Evolutionary conservation across 805 yeast species (phyloP).

Genomic region (Candida glaebosa): DNA sequence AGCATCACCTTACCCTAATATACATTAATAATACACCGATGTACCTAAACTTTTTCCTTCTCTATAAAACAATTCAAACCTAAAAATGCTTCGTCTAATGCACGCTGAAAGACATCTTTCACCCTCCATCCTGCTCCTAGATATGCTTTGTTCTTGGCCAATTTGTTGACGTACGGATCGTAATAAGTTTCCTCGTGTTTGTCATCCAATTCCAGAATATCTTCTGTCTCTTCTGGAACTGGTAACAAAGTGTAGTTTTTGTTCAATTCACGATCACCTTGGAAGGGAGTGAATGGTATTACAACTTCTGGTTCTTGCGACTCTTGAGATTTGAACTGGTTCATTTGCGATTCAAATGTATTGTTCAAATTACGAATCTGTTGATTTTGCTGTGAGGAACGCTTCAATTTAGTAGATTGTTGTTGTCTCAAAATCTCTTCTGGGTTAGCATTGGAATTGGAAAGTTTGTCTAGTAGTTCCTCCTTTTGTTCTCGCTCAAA

Average conservation of each 20-base stretch:
- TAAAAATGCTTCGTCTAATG: slow-evolving; percentile 83
- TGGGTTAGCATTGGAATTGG: slow-evolving; percentile 28
- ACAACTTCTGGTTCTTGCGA: slow-evolving; percentile 19
- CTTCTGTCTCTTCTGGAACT: slow-evolving; percentile 21
- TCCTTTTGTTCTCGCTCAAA: slow-evolving; percentile 39
- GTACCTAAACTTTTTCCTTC: slow-evolving; percentile 22
- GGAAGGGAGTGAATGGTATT: slow-evolving; percentile 88
- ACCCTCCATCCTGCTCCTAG: slow-evolving; percentile 85
- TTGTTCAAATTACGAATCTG: slow-evolving; percentile 58
- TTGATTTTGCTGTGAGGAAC: slow-evolving; percentile 61
- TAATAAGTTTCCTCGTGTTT: slow-evolving; percentile 19
- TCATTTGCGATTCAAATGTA: slow-evolving; percentile 44
- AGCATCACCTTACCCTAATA: no score
- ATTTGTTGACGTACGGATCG: slow-evolving; percentile 47
- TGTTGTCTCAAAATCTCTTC: slow-evolving; percentile 41
- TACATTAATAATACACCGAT: background rate
- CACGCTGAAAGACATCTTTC: slow-evolving; percentile 65
- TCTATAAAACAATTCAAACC: slow-evolving; percentile 83
- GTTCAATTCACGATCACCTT: slow-evolving; percentile 72
- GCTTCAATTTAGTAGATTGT: slow-evolving; percentile 44
- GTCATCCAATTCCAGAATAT: slow-evolving; percentile 21
- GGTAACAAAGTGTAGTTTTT: slow-evolving; percentile 48
- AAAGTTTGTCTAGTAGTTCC: slow-evolving; percentile 37
- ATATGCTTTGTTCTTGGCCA: slow-evolving; percentile 58
- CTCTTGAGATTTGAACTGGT: slow-evolving; percentile 23